Conservation (phyloP, 1,284 basidiomycete species). For the Ceratobasidium papillatum region DNA sequence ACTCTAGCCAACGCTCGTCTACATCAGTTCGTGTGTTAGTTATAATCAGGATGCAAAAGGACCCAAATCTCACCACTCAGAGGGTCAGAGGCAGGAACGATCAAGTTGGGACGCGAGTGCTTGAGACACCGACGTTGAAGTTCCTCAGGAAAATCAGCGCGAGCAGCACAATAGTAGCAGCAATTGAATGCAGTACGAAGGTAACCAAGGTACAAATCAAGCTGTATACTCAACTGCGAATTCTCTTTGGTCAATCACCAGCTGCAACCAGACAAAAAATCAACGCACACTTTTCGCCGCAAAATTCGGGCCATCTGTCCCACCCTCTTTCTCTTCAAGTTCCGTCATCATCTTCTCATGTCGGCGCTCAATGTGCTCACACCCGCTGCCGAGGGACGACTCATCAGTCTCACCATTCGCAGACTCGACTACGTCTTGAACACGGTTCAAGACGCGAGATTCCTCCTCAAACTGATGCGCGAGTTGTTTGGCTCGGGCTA, state of each 20-base stretch:
- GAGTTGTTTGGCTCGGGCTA: constrained; percentile 74
- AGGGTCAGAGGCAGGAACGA: constrained; percentile 26
- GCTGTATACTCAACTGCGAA: constrained; percentile 38
- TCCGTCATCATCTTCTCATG: constrained; percentile 76
- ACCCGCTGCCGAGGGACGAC: constrained; percentile 44
- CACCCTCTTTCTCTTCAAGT: constrained; percentile 66
- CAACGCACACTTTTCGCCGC: constrained; percentile 68
- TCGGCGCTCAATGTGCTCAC: constrained; percentile 65
- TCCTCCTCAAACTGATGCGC: constrained; percentile 78
- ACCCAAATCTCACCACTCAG: constrained; percentile 13
- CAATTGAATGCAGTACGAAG: constrained; percentile 85
- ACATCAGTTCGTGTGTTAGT: not conserved
- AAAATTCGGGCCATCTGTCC: constrained; percentile 68
- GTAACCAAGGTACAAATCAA: constrained; percentile 87
- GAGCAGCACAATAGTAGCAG: constrained; percentile 95
- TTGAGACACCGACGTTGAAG: constrained; percentile 91
- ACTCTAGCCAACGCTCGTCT: constrained; percentile 90
- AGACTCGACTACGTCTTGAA: constrained; percentile 46
- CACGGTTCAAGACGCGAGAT: constrained; percentile 44
- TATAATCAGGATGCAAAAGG: not conserved
- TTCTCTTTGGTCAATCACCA: not conserved
- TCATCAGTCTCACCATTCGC: constrained; percentile 56
- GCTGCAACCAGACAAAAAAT: not conserved
- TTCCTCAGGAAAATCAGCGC: constrained; percentile 91
- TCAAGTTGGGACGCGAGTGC: constrained; percentile 68